phyloP scores from a whole-genome alignment of 768 basidiomycete species.

The Xerocomellus amylosporus region DNA sequence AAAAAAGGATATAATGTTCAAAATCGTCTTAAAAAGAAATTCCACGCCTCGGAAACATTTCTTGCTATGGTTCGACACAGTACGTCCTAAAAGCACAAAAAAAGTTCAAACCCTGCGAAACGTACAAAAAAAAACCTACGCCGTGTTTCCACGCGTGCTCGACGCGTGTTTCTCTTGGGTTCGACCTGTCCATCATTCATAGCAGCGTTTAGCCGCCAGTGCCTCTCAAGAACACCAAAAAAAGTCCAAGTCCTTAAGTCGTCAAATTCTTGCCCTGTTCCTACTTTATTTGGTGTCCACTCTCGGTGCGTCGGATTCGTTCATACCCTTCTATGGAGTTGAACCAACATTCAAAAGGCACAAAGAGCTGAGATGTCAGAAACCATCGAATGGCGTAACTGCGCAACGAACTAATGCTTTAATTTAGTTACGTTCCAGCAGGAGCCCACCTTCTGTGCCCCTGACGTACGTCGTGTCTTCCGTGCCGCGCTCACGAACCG shows the following conservation, averaged over 20 bases:
- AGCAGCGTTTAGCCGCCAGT: background rate
- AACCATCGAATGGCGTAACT: background rate
- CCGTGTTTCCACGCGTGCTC: background rate
- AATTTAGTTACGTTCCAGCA: background rate
- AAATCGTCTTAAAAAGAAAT: background rate
- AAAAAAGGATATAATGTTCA: conserved; percentile 1
- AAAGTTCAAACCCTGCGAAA: conserved; percentile 3
- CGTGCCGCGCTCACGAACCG: background rate
- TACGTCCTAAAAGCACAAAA: background rate
- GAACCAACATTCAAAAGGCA: background rate
- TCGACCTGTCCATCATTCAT: background rate
- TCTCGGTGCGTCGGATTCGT: background rate
- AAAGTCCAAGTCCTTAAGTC: background rate
- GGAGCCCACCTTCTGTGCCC: too few relatives aligned
- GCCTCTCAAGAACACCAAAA: background rate
- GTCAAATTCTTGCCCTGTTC: background rate
- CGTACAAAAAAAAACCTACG: background rate
- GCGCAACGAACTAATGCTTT: background rate
- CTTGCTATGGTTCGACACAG: background rate
- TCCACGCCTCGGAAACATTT: background rate
- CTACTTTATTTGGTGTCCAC: background rate
- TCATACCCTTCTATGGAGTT: too few relatives aligned
- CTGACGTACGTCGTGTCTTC: background rate
- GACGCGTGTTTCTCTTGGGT: background rate
- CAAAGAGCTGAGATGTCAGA: background rate